These are phyloP conservation scores for Porogramme epimiltina DNA, from an alignment of 1,284 basidiomycete species.

Conservation along the genomic window DNA sequence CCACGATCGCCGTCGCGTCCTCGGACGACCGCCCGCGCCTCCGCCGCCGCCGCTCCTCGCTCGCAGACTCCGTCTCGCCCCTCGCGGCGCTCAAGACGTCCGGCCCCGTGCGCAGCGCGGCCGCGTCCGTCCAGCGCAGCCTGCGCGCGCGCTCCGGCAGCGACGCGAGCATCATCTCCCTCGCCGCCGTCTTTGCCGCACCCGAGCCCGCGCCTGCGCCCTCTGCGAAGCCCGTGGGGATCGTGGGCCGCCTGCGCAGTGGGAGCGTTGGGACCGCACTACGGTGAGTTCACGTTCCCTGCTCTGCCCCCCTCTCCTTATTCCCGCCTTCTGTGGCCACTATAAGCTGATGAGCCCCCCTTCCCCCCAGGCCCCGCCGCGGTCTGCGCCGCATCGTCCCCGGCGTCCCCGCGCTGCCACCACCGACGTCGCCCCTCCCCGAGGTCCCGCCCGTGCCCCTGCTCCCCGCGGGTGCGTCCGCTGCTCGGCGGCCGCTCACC, in stretches of 20 bases:
- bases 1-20: constrained; percentile 15
- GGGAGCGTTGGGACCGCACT: constrained; percentile 31
- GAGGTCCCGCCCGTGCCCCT: constrained; percentile 11
- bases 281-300: constrained; percentile 17
- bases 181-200: constrained; percentile 10
- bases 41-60: constrained; percentile 31
- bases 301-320: not conserved
- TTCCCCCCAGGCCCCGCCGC: constrained; percentile 10
- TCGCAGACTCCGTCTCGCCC: constrained; percentile 28
- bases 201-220: not conserved
- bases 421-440: constrained; percentile 9
- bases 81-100: constrained; percentile 27
- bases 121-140: constrained; percentile 20
- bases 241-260: constrained; percentile 29
- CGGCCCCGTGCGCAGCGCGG: constrained; percentile 16
- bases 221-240: constrained; percentile 15
- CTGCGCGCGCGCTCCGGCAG: constrained; percentile 29
- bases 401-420: constrained; percentile 2
- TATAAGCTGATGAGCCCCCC: not conserved
- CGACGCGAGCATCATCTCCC: constrained; percentile 23
- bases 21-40: constrained; percentile 25
- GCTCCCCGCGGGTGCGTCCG: not conserved
- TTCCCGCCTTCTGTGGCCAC: not conserved
- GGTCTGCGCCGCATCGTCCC: constrained; percentile 18
- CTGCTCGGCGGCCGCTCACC: too few relatives aligned